phyloP scores from a whole-genome alignment of 352 stramenopile species.

The Phytophthora fragariae region DNA sequence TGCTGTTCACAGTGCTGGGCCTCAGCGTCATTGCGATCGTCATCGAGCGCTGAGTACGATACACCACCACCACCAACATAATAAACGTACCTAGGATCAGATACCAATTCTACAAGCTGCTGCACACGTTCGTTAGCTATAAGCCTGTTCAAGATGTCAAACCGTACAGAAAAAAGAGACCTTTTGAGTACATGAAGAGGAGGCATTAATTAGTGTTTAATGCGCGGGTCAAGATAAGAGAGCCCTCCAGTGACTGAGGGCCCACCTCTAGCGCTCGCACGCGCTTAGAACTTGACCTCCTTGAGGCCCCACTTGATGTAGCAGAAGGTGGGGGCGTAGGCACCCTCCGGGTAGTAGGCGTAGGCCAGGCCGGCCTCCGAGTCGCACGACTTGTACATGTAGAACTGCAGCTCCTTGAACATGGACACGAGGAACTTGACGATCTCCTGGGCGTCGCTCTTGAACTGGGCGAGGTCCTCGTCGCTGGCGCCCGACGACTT shows the following conservation, averaged over 20 bases:
- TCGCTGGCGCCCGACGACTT: conserved; percentile 55
- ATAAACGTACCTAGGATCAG: too few relatives aligned
- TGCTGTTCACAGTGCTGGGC: conserved; percentile 53
- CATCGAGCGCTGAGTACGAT: conserved; percentile 37
- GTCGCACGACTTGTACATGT: conserved; percentile 75
- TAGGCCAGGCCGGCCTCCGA: conserved; percentile 69
- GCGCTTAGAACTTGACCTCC: conserved; percentile 76
- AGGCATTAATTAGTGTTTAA: conserved; percentile 51
- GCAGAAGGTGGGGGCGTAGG: conserved; percentile 57
- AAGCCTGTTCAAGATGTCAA: not conserved
- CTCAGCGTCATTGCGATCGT: conserved; percentile 63
- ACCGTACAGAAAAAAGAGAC: not conserved
- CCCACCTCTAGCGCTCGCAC: conserved; percentile 28
- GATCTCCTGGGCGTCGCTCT: conserved; percentile 69
- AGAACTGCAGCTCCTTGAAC: conserved; percentile 77
- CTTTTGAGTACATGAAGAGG: conserved; percentile 31
- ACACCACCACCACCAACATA: not conserved
- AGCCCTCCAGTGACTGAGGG: not conserved
- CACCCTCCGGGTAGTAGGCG: conserved; percentile 72
- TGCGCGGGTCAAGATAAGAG: conserved; percentile 39
- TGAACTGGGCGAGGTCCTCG: conserved; percentile 59
- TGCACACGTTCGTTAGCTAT: too few relatives aligned
- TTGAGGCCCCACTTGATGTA: conserved; percentile 81
- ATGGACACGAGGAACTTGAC: conserved; percentile 71
- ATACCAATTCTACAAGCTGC: too few relatives aligned